Evolutionary conservation across 352 stramenopile species (phyloP), one percentile per base, ranked within the genome.

Genomic region (Globisporangium nagaii): DNA sequence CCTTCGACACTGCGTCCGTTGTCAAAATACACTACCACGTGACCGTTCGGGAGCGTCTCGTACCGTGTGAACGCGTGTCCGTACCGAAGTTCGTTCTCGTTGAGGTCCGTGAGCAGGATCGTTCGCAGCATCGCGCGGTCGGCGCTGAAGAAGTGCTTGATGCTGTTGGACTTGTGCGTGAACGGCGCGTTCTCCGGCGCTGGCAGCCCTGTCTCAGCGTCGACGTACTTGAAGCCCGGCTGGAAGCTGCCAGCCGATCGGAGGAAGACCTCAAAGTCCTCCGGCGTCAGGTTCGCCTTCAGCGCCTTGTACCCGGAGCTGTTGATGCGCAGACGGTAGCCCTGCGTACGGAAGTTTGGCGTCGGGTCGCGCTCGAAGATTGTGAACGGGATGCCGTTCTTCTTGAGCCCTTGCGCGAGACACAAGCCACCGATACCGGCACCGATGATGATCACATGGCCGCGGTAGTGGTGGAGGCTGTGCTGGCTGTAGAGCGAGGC

Each of bases 261-360:
- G 32, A 80, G 56, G 47, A 86, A 75, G 3, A 86, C 70, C 43
- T 86, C 73, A 37, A 86, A 75, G 48, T 75, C 65, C 11, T 75
- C 62, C 9, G 63, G 20, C 0, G 70, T 66, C 3, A 87, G 57
- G 13, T 66, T 76, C 13, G 53, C 59, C 42, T 88, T 78, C 24
- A 88, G 60, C 20, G 76, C 73, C 46, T 88, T 71, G 47, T 79
- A 88, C 5, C 76, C 76, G 12, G 64, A 57, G 34, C 51, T 75
- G 62, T 87, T 82, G 60, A 88, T 85, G 28, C 72, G 73, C 32
- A 84, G 54, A 2, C 76, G 68, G 46, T 85, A 88, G 9, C 76
- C 76, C 27, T 88, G 76, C 10, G 71, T 75, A 9, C 76, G 73
- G 45, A 77, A 85, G 53, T 84, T 88, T 10, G 74, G 67, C 13